Conservation (phyloP, 306 rosid species). For the Vicia sativa region DNA sequence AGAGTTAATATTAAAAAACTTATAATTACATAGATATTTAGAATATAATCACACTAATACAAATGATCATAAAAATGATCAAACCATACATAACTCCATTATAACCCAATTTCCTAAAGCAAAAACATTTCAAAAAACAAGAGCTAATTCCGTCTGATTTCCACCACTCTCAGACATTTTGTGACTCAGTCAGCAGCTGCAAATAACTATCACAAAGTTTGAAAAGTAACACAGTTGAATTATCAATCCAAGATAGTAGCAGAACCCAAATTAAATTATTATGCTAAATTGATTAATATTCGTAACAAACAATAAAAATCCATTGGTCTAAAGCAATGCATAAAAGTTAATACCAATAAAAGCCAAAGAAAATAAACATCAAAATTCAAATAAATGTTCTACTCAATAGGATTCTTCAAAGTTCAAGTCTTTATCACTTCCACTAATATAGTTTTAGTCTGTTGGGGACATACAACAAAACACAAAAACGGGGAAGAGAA, state of each 20-base stretch:
- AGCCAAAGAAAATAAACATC: background rate
- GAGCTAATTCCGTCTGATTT: background rate
- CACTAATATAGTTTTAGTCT: background rate
- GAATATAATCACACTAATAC: background rate
- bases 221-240: background rate
- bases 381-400: background rate
- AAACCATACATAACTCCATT: slow-evolving; percentile 1
- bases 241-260: background rate
- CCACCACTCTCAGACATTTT: background rate
- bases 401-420: background rate
- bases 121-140: background rate
- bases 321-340: background rate
- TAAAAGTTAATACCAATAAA: background rate
- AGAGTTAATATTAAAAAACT: no score
- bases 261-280: background rate
- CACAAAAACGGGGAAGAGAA: background rate
- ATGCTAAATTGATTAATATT: no score
- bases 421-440: background rate
- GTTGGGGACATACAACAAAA: background rate
- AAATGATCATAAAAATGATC: background rate
- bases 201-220: background rate
- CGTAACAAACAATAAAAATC: background rate
- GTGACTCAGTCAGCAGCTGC: background rate
- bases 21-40: background rate
- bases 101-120: background rate